Conservation (phyloP, 139 green algal genomes). For the Yamagishiella unicocca region DNA sequence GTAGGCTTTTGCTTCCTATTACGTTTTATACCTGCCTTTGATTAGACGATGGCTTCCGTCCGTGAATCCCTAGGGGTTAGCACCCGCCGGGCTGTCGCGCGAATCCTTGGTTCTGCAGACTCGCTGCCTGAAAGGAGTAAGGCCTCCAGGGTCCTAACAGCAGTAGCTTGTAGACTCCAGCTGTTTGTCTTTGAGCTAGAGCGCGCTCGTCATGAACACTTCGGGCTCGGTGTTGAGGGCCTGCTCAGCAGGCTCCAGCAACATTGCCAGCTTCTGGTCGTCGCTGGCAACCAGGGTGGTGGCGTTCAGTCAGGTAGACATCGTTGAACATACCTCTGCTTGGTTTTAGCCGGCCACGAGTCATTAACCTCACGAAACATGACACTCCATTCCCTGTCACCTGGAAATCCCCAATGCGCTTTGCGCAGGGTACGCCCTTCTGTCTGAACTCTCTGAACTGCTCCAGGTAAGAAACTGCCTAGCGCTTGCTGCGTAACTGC, state of each 20-base stretch:
- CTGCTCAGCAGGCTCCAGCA: background rate
- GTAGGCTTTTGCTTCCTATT: background rate
- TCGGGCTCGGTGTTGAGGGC: background rate
- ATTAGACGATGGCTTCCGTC: background rate
- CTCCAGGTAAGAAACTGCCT: background rate
- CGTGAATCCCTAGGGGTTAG: background rate
- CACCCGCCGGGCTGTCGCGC: background rate
- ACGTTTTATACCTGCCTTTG: background rate
- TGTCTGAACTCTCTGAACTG: background rate
- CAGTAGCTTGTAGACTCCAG: conserved; percentile 8
- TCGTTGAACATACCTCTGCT: background rate
- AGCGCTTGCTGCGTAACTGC: too few species aligned
- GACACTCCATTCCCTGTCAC: background rate
- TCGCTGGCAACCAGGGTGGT: background rate
- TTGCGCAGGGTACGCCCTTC: conserved; percentile 22
- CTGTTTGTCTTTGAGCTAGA: conserved; percentile 24
- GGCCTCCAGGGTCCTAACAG: conserved; percentile 2
- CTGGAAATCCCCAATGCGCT: too few species aligned
- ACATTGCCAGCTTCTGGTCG: conserved; percentile 3
- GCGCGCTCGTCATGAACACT: background rate
- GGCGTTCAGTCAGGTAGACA: background rate
- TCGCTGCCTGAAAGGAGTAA: background rate
- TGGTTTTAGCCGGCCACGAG: background rate
- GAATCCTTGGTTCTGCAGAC: background rate
- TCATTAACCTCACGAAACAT: too few species aligned